These are phyloP conservation scores for Zea mays DNA, from an alignment of 176 grass and related monocot genomes.

Conservation along the genomic window Zm-B73-REFERENCE-NAM-5.0 NC_050098.1:181332501-181333000, in stretches of 20 bases:
- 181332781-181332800: conserved; percentile 52
- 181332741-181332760: conserved; percentile 56
- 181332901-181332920: conserved; percentile 84
- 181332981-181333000: conserved; percentile 65
- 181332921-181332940: conserved; percentile 58
- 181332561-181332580: conserved; percentile 29
- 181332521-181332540: conserved; percentile 7
- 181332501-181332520: neutral
- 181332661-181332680: conserved; percentile 43
- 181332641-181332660: conserved; percentile 46
- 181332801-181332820: conserved; percentile 64
- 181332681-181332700: neutral
- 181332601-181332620: conserved; percentile 34
- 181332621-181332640: conserved; percentile 53
- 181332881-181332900: conserved; percentile 94
- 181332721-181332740: conserved; percentile 55
- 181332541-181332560: conserved; percentile 27
- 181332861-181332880: conserved; percentile 81
- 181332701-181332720: conserved; percentile 51
- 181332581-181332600: conserved; percentile 51
- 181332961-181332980: conserved; percentile 52
- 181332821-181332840: conserved; percentile 51
- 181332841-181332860: conserved; percentile 76
- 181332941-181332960: conserved; percentile 58
- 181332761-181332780: conserved; percentile 60